Evolutionary conservation across 176 grass and related monocot genomes (phyloP).

Genomic region (Phoenix roebelenii): DNA sequence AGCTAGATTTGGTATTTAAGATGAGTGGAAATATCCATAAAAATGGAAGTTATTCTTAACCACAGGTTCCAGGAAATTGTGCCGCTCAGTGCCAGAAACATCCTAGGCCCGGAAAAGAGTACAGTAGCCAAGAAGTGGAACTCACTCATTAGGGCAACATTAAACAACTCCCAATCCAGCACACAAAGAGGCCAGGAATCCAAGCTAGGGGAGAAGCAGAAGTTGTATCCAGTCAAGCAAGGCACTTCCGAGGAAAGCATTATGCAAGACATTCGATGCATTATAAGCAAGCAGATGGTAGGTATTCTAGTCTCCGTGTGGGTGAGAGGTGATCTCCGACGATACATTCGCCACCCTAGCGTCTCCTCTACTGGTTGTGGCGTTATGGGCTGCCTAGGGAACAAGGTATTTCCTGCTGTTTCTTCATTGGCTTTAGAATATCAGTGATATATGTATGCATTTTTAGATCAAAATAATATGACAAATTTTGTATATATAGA

Average conservation of each 20-base stretch:
- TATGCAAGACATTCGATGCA: background rate
- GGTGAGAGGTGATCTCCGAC: constrained; percentile 2
- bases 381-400: constrained; percentile 12
- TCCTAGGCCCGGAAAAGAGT: constrained; percentile 13
- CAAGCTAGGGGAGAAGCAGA: constrained; percentile 4
- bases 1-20: no score
- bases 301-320: constrained; percentile 19
- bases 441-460: no score
- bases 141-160: background rate
- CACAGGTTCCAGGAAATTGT: constrained; percentile 21
- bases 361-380: constrained; percentile 14
- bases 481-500: no score
- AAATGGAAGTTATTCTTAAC: background rate
- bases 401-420: constrained; percentile 5
- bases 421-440: no score
- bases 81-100: constrained; percentile 19
- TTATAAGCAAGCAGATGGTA: constrained; percentile 17
- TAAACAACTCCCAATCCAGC: constrained; percentile 5
- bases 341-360: background rate
- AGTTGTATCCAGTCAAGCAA: background rate
- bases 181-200: no score
- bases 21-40: no score
- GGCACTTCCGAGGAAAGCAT: background rate
- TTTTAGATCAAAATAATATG: no score
- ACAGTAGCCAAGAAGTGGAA: constrained; percentile 5